phyloP scores from a whole-genome alignment of 2,329 filamentous ascomycete genomes.

The Colletotrichum ledebouriae region DNA sequence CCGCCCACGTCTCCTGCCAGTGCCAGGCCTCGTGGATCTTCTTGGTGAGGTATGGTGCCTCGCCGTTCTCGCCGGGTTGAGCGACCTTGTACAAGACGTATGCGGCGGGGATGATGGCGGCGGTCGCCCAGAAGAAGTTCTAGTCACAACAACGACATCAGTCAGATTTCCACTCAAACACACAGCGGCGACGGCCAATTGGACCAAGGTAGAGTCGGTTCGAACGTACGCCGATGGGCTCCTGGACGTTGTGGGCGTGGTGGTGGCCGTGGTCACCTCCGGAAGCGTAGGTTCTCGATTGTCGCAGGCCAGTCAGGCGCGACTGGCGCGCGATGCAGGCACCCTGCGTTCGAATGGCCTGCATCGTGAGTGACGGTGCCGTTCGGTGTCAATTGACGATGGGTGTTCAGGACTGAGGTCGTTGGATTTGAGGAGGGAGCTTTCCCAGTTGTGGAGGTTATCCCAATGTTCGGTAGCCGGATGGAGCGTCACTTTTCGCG shows the following conservation, averaged over 20 bases:
- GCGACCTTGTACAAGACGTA: constrained; percentile 64
- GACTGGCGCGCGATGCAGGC: constrained; percentile 55
- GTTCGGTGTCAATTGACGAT: constrained; percentile 39
- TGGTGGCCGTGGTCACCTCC: constrained; percentile 62
- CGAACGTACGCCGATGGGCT: constrained; percentile 69
- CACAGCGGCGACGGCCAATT: neutral
- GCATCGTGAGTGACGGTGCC: constrained; percentile 49
- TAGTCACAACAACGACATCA: constrained; percentile 21
- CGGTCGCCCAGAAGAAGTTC: constrained; percentile 59
- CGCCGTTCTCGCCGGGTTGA: constrained; percentile 63
- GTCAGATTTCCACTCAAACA: neutral
- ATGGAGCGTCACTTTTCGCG: constrained; percentile 40
- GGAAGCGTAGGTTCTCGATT: constrained; percentile 67
- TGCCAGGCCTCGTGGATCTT: constrained; percentile 63
- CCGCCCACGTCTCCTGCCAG: constrained; percentile 63
- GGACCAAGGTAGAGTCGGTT: neutral
- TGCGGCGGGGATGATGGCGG: constrained; percentile 59
- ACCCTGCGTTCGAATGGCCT: constrained; percentile 53
- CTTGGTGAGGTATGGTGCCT: constrained; percentile 60
- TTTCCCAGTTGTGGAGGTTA: constrained; percentile 36
- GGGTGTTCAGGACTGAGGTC: constrained; percentile 11
- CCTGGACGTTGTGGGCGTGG: constrained; percentile 60
- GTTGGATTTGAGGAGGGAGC: constrained; percentile 34
- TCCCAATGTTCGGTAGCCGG: constrained; percentile 23
- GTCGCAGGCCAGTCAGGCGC: constrained; percentile 50